Base-by-base conservation (phyloP, 306 rosid genomes). In the Castanospermum australe region DNA sequence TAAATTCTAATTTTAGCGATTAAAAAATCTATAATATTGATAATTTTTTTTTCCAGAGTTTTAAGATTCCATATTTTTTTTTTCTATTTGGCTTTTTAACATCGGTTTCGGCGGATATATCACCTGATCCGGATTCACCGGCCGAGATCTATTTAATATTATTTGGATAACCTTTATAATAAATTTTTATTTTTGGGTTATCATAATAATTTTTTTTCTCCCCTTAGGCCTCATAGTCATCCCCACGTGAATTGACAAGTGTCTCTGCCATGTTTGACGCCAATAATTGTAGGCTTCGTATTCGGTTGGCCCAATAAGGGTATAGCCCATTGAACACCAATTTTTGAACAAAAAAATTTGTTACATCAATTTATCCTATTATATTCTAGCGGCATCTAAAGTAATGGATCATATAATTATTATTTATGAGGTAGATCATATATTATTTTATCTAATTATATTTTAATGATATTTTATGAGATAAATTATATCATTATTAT, bases 241-340 rank as follows among this genome's bases (percentile, higher is more conserved):
- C 71, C 52, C 4, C 56, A 50, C 12, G 5, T 14, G 42, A 17
- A n/a, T 39, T 57, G 68, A 73, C 84, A 45, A 12, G 36, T 67
- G 77, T 74, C 80, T 24, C 12, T 67, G 57, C 75, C 68, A 67
- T 81, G 76, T 33, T 0, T 32, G 33, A 60, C 24, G 24, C 45
- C 28, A 75, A 75, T 30, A 81, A 75, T 62, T 35, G 25, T 62
- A 62, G 68, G 47, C 68, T 33, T 62, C 47, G 38, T 75, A 69
- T 60, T 67, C 48, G 28, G 51, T 57, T 75, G 52, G 77, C 30
- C 77, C 77, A 28, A 59, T 55, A 0, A 22, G 52, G 41, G 20
- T 35, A 52, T 22, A 65, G 8, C 54, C 51, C 62, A 41, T 22
- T 32, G 54, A 62, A 35, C 74, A 72, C 35, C 15, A 72, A 20